A percentile compares a stretch with the other conserved stretches of the same genome.
phyloP scores from a whole-genome alignment of 2,329 filamentous ascomycete species.

The Claviceps sp. region DNA sequence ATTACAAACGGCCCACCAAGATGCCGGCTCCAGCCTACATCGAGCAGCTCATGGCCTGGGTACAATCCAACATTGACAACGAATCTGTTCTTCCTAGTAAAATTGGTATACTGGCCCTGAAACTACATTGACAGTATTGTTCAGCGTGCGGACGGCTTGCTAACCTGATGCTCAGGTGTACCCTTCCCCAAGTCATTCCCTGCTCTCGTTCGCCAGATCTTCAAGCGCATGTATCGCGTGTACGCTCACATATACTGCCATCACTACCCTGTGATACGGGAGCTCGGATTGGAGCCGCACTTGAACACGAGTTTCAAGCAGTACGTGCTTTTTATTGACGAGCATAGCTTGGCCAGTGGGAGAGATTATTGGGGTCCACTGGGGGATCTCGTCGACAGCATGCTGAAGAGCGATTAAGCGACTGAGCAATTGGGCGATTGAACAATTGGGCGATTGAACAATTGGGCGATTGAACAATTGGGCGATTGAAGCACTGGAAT shows the following conservation, averaged over 20 bases:
- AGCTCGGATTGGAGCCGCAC: conserved; percentile 89
- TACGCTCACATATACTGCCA: conserved; percentile 99
- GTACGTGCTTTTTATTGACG: conserved; percentile 96
- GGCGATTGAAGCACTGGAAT: background rate
- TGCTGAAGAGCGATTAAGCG: conserved; percentile 76
- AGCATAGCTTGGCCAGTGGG: conserved; percentile 81
- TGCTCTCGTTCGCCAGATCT: conserved; percentile 80
- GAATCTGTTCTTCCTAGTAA: conserved; percentile 89
- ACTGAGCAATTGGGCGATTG: background rate
- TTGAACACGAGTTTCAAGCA: conserved; percentile 99
- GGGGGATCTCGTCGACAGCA: conserved; percentile 92
- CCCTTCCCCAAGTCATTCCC: conserved; percentile 92
- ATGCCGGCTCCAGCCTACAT: conserved; percentile 97
- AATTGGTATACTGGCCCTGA: conserved; percentile 44
- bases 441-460: background rate
- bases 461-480: background rate
- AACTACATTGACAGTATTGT: too few species aligned
- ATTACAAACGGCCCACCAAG: conserved; percentile 92
- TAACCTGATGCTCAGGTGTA: conserved; percentile 43
- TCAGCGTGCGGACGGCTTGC: background rate
- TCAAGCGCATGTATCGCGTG: conserved; percentile 97
- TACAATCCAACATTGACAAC: conserved; percentile 90
- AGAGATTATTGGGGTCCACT: conserved; percentile 96
- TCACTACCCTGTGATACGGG: conserved; percentile 92
- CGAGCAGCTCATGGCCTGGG: conserved; percentile 94